These are phyloP conservation scores for Catharanthus roseus DNA, from an alignment of 257 asterid genomes.

Conservation along the genomic window DNA sequence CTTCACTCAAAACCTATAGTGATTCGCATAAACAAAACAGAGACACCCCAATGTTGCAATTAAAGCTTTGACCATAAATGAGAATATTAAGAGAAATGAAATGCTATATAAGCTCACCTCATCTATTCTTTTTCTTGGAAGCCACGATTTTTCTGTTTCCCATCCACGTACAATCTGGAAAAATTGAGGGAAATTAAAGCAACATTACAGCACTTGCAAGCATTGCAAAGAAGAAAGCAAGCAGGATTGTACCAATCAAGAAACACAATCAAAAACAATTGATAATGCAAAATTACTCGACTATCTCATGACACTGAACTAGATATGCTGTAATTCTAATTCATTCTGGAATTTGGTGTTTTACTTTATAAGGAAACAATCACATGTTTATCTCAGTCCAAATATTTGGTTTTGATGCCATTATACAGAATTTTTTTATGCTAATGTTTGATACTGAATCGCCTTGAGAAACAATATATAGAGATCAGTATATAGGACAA, in stretches of 20 bases:
- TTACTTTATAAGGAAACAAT: background rate
- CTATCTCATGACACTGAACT: background rate
- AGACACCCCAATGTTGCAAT: background rate
- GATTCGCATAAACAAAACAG: background rate
- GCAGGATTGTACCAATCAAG: background rate
- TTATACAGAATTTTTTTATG: background rate
- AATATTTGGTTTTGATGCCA: background rate
- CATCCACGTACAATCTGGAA: constrained; percentile 68
- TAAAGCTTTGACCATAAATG: background rate
- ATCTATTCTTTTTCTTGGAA: constrained; percentile 73
- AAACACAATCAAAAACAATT: background rate
- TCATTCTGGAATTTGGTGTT: background rate
- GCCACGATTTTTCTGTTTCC: constrained; percentile 87
- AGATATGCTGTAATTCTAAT: too few relatives aligned
- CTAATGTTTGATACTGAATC: background rate
- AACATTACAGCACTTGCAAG: constrained; percentile 14
- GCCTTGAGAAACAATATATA: background rate
- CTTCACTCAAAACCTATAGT: constrained; percentile 53
- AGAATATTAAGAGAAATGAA: constrained; percentile 9
- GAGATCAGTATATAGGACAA: background rate
- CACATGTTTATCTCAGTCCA: background rate
- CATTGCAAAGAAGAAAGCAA: background rate
- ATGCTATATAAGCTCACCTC: constrained; percentile 46
- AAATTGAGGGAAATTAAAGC: background rate
- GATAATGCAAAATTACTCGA: background rate